Base-by-base conservation (phyloP, 2,329 filamentous ascomycete genomes). In the Penicillium brasilianum region DNA sequence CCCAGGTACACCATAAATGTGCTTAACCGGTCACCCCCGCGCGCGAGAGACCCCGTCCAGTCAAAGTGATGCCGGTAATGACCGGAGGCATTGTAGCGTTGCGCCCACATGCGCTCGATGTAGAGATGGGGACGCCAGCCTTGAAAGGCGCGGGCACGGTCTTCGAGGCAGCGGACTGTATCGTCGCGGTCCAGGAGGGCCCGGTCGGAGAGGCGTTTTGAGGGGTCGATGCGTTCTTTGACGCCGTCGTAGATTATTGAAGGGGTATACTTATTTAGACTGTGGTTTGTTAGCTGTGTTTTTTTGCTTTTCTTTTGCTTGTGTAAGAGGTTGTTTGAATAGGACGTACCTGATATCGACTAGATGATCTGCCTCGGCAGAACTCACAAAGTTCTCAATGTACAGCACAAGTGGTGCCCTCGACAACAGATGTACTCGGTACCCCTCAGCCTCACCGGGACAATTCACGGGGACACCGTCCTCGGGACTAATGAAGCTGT, bases 1-100 rank as follows among this genome's bases (percentile, higher is more conserved):
- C 77, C 74, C 0, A 88, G 71, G 68, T 87, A 88, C 1, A 88
- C 86, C 85, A 88, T 88, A 67, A 88, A 88, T 2, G 81, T 86
- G 58, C 81, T 85, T 6, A 85, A 73, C 0, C 86, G 76, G 37
- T 79, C 80, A 4, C 72, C 78, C 54, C 72, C 74, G 2, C 69
- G 72, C 54, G 64, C 74, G 22, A 71, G 70, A 0, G 77, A 75
- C 6, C 79, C 80, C 44, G 74, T 76, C 84, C 85, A 88, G 72
- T 88, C 86, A 69, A 83, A 88, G 66, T 88, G 85, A 62, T 85
- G 80, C 3, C 74, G 74, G 71, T 88, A 88, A 71, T 88, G 85
- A 0, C 86, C 86, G 2, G 79, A 80, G 6, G 75, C 70, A n/a
- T 82, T 83, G 68, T 88, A 88, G 54, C 83, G 79, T 69, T 88